Conservation (phyloP, 1,284 basidiomycete genomes). For the Ganoderma multipileum region DNA sequence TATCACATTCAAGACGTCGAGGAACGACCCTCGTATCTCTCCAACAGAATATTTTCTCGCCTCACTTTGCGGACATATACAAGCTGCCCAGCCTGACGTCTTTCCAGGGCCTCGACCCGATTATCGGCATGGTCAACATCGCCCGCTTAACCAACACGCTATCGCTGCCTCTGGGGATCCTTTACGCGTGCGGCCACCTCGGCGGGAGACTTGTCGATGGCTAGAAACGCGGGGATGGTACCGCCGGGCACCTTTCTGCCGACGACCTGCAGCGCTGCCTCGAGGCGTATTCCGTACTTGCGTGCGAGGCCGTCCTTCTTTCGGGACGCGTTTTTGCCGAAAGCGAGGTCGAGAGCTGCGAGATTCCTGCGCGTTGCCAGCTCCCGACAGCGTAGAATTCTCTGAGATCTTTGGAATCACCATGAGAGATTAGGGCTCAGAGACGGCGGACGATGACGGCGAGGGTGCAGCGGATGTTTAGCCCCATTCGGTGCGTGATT, state of each 20-base stretch:
- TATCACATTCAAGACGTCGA: constrained; percentile 12
- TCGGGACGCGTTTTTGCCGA: not conserved
- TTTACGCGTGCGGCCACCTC: constrained; percentile 10
- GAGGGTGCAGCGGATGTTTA: not conserved
- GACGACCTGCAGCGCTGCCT: constrained; percentile 12
- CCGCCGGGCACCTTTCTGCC: not conserved
- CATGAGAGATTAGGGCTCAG: not conserved
- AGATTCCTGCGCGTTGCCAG: not conserved
- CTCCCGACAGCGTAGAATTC: too few relatives aligned
- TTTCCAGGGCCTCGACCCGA: too few relatives aligned
- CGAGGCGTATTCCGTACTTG: not conserved
- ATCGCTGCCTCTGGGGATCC: constrained; percentile 8
- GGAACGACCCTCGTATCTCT: not conserved
- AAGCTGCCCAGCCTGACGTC: not conserved
- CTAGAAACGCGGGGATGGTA: constrained; percentile 14
- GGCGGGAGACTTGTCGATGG: constrained; percentile 8
- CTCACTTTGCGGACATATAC: too few relatives aligned
- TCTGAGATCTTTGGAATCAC: not conserved
- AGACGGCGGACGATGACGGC: not conserved
- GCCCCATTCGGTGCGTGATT: not conserved
- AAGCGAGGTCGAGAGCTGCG: not conserved
- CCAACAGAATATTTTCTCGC: not conserved
- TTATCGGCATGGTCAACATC: constrained; percentile 9
- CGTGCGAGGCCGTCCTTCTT: not conserved
- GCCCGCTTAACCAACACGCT: constrained; percentile 8